These are phyloP conservation scores for Botryosphaeria dothidea DNA, from an alignment of 2,329 filamentous ascomycete species.

Conservation along the genomic window DNA sequence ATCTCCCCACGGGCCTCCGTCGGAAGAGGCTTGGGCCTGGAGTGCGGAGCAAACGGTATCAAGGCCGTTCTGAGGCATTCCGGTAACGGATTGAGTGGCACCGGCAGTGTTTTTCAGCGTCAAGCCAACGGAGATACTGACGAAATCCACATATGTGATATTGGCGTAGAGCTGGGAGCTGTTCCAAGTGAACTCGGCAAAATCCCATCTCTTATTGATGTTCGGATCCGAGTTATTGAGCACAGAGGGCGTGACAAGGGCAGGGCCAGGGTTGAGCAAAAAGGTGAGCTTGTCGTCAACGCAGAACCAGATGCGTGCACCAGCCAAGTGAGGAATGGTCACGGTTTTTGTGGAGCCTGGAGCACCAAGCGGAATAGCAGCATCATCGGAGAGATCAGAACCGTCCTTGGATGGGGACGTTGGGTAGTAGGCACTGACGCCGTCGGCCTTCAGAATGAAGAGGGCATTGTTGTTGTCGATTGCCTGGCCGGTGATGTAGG, in stretches of 20 bases:
- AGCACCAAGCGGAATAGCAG: slow-evolving; percentile 63
- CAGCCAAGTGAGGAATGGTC: slow-evolving; percentile 69
- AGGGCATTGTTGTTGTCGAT: slow-evolving; percentile 60
- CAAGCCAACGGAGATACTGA: slow-evolving; percentile 54
- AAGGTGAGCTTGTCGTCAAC: slow-evolving; percentile 64
- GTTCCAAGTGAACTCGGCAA: slow-evolving; percentile 52
- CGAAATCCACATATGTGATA: slow-evolving; percentile 76
- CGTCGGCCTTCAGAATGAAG: slow-evolving; percentile 66
- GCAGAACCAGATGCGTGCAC: slow-evolving; percentile 72
- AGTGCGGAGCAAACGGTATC: slow-evolving; percentile 57
- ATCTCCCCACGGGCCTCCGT: slow-evolving; percentile 62
- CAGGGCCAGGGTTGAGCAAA: slow-evolving; percentile 69
- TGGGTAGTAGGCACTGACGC: slow-evolving; percentile 66
- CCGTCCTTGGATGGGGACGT: slow-evolving; percentile 55
- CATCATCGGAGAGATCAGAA: slow-evolving; percentile 56
- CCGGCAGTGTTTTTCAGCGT: slow-evolving; percentile 40
- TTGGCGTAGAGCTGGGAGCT: slow-evolving; percentile 51
- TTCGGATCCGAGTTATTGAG: slow-evolving; percentile 61
- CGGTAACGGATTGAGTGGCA: slow-evolving; percentile 50
- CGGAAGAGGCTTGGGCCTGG: slow-evolving; percentile 54
- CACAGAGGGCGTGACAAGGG: slow-evolving; percentile 72
- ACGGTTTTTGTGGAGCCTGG: slow-evolving; percentile 61
- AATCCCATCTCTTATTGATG: slow-evolving; percentile 47
- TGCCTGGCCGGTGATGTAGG: slow-evolving; percentile 70
- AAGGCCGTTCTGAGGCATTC: slow-evolving; percentile 60